Percentiles rank a stretch among this genome's conserved stretches.
Evolutionary conservation across 2,329 filamentous ascomycete genomes (phyloP).

Genomic region (Venturia asperata): DNA sequence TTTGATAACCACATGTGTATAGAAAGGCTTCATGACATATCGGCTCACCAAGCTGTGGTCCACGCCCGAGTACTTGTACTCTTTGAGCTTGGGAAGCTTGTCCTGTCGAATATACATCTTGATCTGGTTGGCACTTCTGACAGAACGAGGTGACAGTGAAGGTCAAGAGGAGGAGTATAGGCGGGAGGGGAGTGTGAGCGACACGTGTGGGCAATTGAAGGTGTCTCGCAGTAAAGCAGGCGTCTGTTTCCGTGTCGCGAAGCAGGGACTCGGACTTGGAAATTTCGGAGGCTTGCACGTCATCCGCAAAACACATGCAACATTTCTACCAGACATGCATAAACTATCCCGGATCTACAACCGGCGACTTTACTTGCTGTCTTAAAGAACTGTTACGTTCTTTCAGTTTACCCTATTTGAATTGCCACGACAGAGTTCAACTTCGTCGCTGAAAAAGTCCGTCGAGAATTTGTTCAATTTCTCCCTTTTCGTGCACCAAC

Average conservation of each 20-base stretch:
- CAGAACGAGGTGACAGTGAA: neutral
- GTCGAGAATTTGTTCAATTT: neutral
- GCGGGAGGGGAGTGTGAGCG: neutral
- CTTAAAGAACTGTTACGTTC: neutral
- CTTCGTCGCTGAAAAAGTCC: neutral
- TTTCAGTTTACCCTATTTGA: neutral
- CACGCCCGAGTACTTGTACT: slow-evolving; percentile 92
- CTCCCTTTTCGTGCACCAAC: neutral
- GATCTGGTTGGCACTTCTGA: slow-evolving; percentile 9
- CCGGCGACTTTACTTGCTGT: neutral
- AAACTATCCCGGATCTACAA: neutral
- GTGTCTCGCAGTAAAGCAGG: neutral
- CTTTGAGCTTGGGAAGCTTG: slow-evolving; percentile 76
- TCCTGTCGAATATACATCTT: slow-evolving; percentile 93
- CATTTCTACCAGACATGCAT: neutral
- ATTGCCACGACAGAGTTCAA: neutral
- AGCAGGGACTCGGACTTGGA: neutral
- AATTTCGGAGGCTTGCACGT: neutral
- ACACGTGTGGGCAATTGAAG: neutral
- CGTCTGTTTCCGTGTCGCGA: neutral
- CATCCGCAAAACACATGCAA: neutral
- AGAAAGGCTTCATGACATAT: slow-evolving; percentile 96
- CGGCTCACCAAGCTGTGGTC: slow-evolving; percentile 85
- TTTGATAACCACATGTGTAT: slow-evolving; percentile 88
- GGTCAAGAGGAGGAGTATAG: neutral